Percentiles rank a stretch among this genome's conserved stretches.
Conservation (phyloP, 345 rosid genomes). For the Heritiera littoralis region DNA sequence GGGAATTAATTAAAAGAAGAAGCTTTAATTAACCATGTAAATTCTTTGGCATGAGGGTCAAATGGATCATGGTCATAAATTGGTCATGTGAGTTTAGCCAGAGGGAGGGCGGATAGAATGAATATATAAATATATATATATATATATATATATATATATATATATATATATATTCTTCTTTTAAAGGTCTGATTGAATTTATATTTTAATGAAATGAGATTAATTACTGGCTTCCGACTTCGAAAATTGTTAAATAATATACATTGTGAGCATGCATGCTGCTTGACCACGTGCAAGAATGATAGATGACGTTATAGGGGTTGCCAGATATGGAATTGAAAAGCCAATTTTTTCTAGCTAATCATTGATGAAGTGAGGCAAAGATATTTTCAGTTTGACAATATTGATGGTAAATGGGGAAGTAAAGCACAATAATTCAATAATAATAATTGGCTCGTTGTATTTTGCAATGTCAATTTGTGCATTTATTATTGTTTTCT, state of each 20-base stretch:
- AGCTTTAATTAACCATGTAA: neutral
- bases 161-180: neutral
- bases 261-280: constrained; percentile 1
- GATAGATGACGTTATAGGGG: neutral
- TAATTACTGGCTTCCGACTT: constrained; percentile 4
- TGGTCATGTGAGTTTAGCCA: constrained; percentile 2
- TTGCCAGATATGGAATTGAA: neutral
- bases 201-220: neutral
- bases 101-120: neutral
- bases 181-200: neutral
- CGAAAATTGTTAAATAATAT: neutral
- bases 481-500: too few species aligned
- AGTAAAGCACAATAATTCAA: too few species aligned
- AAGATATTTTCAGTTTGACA: neutral
- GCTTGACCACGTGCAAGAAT: constrained; percentile 9
- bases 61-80: neutral
- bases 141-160: too few species aligned
- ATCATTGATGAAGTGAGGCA: neutral
- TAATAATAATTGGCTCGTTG: too few species aligned
- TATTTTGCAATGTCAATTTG: too few species aligned
- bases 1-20: too few species aligned
- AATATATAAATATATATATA: too few species aligned
- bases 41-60: neutral
- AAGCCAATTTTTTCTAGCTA: neutral
- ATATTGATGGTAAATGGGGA: too few species aligned